These are phyloP conservation scores for Carex kokanica DNA, from an alignment of 176 grass and related monocot species.

Conservation along the genomic window DNA sequence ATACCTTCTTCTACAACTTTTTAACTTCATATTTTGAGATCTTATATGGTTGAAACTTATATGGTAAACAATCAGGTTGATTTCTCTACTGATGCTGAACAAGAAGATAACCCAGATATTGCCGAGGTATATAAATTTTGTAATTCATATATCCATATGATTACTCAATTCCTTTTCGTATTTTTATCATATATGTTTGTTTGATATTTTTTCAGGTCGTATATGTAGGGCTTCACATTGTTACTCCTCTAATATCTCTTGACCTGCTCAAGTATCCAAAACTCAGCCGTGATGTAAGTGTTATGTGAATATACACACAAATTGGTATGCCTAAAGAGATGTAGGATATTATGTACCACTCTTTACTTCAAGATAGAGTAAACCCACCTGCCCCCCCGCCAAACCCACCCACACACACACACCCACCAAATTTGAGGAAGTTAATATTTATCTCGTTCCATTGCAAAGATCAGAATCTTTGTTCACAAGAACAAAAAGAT, in stretches of 20 bases:
- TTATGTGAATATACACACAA: conserved; percentile 6
- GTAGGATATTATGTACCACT: not conserved
- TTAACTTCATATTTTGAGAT: conserved; percentile 12
- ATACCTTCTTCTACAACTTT: not conserved
- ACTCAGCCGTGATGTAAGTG: conserved; percentile 89
- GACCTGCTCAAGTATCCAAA: conserved; percentile 99
- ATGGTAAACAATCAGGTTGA: conserved; percentile 67
- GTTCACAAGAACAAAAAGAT: not conserved
- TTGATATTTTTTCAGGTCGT: conserved; percentile 67
- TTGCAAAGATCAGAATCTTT: not conserved
- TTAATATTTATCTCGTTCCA: not conserved
- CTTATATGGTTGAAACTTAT: conserved; percentile 23
- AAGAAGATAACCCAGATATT: conserved; percentile 73
- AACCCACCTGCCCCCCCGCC: too few relatives aligned
- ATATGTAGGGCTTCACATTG: conserved; percentile 88
- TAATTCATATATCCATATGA: not conserved
- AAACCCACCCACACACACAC: too few relatives aligned
- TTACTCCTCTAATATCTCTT: conserved; percentile 96
- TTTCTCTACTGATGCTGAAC: conserved; percentile 55
- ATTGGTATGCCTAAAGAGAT: not conserved
- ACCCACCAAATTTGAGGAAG: not conserved
- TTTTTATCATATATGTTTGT: not conserved
- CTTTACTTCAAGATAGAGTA: not conserved
- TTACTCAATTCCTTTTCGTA: conserved; percentile 10
- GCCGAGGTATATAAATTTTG: conserved; percentile 55